Base-by-base conservation (phyloP, 139 green algal genomes). In the Closterium sp. region DNA sequence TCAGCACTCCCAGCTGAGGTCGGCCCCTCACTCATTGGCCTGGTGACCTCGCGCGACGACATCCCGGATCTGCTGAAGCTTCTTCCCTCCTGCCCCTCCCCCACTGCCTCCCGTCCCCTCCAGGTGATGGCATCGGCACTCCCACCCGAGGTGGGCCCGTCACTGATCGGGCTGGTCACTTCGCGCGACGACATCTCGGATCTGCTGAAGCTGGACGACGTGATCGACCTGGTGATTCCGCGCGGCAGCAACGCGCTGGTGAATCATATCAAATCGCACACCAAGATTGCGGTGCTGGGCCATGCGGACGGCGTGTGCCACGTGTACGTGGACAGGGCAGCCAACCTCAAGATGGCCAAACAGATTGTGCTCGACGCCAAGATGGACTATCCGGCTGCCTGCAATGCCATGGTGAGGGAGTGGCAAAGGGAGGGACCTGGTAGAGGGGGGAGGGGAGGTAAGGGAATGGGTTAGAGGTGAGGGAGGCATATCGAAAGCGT, bases 201-300 rank as follows among this genome's bases (percentile, higher is more conserved):
- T n/a, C 97, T 99, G 91, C 97, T 99, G 50, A 96, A 96, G 89
- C 87, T 96, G 32, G 70, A 95, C 87, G 90, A 96, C 79, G 86
- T 96, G 24, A 99, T 99, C 89, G 98, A 99, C 94, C 96, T 99
- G 11, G 98, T 99, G 85, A 99, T 99, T 90, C 98, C 98, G 10
- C 96, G 98, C 24, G 98, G 98, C 30, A 96, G 94, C 92, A 99
- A 99, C 94, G 92, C 94, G 11, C 95, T 99, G 88, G 97, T 98
- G 85, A 96, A 86, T 27, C 96, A 98, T 93, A 97, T 98, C 92
- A 97, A 98, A 95, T 88, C 95, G 73, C 97, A 99, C 96, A 99
- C 98, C 10, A 97, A 97, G 87, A 99, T 99, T 93, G 96, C 98
- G 0, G 98, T 99, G 93, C 95, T 99, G 87, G 98, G 98, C 85